These are phyloP conservation scores for Pseudocercospora vitis DNA, from an alignment of 2,329 filamentous ascomycete species.

Conservation along the genomic window DNA sequence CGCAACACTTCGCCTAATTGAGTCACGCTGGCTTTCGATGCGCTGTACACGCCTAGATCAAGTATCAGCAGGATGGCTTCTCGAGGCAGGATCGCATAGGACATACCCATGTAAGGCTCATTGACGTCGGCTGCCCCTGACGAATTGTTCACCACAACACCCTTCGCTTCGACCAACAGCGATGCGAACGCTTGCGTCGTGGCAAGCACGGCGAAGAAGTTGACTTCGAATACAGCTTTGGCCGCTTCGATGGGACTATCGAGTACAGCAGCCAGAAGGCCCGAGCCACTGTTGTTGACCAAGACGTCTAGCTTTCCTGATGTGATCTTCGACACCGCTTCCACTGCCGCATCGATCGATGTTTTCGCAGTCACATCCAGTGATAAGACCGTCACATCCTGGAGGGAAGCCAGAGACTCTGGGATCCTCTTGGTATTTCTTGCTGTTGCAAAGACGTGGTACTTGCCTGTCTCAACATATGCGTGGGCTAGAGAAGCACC, in stretches of 20 bases:
- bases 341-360: conserved; percentile 44
- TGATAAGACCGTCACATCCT: conserved; percentile 53
- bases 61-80: background rate
- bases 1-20: conserved; percentile 59
- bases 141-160: conserved; percentile 47
- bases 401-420: conserved; percentile 47
- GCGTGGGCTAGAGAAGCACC: conserved; percentile 60
- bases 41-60: conserved; percentile 51
- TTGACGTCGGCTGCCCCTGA: conserved; percentile 46
- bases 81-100: background rate
- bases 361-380: conserved; percentile 54
- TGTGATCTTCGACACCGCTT: background rate
- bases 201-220: conserved; percentile 58
- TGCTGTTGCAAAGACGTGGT: conserved; percentile 60
- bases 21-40: conserved; percentile 60
- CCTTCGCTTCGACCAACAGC: conserved; percentile 49
- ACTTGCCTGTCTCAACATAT: conserved; percentile 52
- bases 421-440: conserved; percentile 52
- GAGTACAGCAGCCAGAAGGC: background rate
- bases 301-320: conserved; percentile 53
- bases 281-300: conserved; percentile 51
- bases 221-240: conserved; percentile 48
- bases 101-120: conserved; percentile 36
- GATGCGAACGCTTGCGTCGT: conserved; percentile 59
- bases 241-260: background rate